Conservation (phyloP, 1,139 yeast species). For the Yamadazyma diospyri region DNA sequence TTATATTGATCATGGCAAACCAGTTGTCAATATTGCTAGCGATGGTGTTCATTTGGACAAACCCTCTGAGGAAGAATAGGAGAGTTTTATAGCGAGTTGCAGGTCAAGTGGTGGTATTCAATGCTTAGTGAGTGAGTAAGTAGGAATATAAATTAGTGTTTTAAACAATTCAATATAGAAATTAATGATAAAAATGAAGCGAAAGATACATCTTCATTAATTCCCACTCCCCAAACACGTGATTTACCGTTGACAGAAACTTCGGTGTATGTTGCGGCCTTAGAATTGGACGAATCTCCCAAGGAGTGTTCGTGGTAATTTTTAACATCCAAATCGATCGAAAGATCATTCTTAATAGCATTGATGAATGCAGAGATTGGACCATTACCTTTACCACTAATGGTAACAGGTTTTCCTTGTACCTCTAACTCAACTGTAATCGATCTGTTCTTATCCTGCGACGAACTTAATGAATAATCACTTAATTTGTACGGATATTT, state of each 20-base stretch:
- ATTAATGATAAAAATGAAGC: constrained; percentile 70
- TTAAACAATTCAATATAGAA: constrained; percentile 59
- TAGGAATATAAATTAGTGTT: too few relatives aligned
- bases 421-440: constrained; percentile 13
- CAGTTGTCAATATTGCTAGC: constrained; percentile 19
- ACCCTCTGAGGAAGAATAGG: constrained; percentile 3
- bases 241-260: constrained; percentile 27
- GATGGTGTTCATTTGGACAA: constrained; percentile 17
- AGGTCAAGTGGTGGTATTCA: too few relatives aligned
- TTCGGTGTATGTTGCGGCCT: constrained; percentile 48
- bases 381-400: constrained; percentile 43
- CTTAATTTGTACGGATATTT: constrained; percentile 42
- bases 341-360: constrained; percentile 24
- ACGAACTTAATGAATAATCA: constrained; percentile 46
- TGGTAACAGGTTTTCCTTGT: constrained; percentile 17
- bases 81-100: too few relatives aligned
- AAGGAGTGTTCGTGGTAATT: constrained; percentile 44
- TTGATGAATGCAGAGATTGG: constrained; percentile 47
- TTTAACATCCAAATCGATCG: constrained; percentile 28
- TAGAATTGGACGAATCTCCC: constrained; percentile 40
- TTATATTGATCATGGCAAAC: constrained; percentile 10
- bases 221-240: constrained; percentile 44
- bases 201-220: constrained; percentile 43
- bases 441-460: constrained; percentile 14
- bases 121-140: too few relatives aligned